These are phyloP conservation scores for Paramecium pentaurelia DNA, from an alignment of 73 alveolate species.

Conservation along the genomic window DNA sequence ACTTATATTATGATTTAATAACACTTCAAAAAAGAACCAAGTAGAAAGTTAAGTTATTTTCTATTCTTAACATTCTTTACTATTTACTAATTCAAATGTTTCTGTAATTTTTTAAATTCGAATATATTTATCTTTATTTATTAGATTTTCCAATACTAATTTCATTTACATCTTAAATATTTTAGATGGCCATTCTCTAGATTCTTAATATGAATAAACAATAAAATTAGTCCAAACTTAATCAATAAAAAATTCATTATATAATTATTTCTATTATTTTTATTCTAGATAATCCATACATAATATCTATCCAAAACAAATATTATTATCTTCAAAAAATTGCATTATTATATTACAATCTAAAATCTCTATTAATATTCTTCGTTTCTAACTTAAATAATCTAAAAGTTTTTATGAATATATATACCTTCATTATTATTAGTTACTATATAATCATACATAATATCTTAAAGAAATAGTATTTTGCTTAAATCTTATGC, in stretches of 20 bases:
- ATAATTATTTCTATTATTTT: not conserved
- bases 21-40: not conserved
- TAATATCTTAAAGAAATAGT: not conserved
- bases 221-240: not conserved
- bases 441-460: not conserved
- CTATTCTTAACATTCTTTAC: not conserved
- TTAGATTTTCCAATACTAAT: not conserved
- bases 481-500: not conserved
- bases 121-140: not conserved
- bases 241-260: not conserved
- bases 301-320: not conserved
- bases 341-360: not conserved
- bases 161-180: not conserved
- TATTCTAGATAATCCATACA: not conserved
- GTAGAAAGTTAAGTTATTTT: not conserved
- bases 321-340: not conserved
- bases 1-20: not conserved
- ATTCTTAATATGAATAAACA: not conserved
- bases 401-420: not conserved
- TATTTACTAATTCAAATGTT: not conserved
- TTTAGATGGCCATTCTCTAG: not conserved
- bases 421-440: not conserved
- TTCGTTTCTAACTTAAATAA: not conserved
- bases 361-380: not conserved
- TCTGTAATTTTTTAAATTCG: not conserved